Percentiles rank a stretch among this genome's conserved stretches.
phyloP scores from a whole-genome alignment of 306 rosid genomes.

The Citrullus mucosospermus region DNA sequence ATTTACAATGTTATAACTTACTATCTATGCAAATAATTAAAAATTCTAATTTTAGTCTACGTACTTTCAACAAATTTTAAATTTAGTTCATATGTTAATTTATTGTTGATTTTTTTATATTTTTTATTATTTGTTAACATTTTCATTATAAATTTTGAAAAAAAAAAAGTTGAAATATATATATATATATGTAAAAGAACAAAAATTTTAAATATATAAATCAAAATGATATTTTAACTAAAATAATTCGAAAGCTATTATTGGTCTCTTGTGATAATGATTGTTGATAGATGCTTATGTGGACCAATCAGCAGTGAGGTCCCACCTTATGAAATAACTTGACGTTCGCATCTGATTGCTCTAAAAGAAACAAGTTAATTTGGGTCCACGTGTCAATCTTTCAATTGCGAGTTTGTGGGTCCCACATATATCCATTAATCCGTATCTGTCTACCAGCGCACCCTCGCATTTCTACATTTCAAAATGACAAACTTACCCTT shows the following conservation, averaged over 20 bases:
- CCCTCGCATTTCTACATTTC: not conserved
- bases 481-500: not conserved
- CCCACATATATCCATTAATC: slow-evolving; percentile 26
- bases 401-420: not conserved
- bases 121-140: too few relatives aligned
- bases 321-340: not conserved
- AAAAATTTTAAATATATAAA: too few relatives aligned
- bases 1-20: too few relatives aligned
- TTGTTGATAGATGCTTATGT: not conserved
- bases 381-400: slow-evolving; percentile 16
- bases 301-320: not conserved
- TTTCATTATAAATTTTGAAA: too few relatives aligned
- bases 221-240: too few relatives aligned
- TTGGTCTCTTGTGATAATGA: not conserved
- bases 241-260: too few relatives aligned
- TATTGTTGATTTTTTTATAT: too few relatives aligned
- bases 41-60: not conserved
- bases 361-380: not conserved
- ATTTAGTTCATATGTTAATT: too few relatives aligned
- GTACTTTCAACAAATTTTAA: too few relatives aligned
- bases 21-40: not conserved
- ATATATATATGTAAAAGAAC: too few relatives aligned
- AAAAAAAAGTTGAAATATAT: too few relatives aligned
- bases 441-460: slow-evolving; percentile 27
- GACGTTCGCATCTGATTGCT: not conserved